Evolutionary conservation across 2,329 filamentous ascomycete genomes (phyloP).

Genomic region (Botrytis fabae): DNA sequence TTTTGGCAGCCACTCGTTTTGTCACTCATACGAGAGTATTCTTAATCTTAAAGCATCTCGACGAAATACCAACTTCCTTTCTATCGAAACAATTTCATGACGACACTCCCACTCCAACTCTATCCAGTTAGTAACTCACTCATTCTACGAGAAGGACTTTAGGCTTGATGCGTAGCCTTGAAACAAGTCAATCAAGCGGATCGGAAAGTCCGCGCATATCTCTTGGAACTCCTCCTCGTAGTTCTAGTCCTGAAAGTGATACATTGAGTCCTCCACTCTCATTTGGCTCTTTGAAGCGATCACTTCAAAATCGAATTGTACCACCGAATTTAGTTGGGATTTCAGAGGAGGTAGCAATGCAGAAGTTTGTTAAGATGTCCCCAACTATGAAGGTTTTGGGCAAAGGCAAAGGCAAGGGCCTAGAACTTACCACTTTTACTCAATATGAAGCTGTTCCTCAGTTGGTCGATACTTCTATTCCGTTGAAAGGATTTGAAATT

Average conservation of each 20-base stretch:
- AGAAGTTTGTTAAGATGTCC: not conserved
- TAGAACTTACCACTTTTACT: constrained; percentile 10
- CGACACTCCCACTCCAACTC: not conserved
- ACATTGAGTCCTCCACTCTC: not conserved
- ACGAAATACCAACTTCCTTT: not conserved
- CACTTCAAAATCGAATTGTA: not conserved
- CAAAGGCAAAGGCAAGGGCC: constrained; percentile 1
- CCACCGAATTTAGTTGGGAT: not conserved
- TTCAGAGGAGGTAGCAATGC: constrained; percentile 5
- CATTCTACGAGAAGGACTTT: not conserved
- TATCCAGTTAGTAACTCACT: too few species aligned
- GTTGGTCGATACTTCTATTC: constrained; percentile 7
- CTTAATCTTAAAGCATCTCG: not conserved
- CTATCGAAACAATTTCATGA: not conserved
- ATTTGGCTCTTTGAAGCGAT: not conserved
- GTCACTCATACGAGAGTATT: not conserved
- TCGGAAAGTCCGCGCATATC: not conserved
- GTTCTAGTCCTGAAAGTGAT: not conserved
- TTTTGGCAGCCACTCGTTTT: constrained; percentile 9
- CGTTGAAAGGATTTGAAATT: not conserved
- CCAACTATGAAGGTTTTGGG: not conserved
- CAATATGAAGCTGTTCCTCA: constrained; percentile 3
- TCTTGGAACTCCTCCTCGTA: not conserved
- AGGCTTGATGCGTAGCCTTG: not conserved
- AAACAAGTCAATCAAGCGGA: not conserved